A percentile compares a stretch with the other conserved stretches of the same genome.
phyloP scores from a whole-genome alignment of 441 rosid genomes.

The Manihot esculenta region DNA sequence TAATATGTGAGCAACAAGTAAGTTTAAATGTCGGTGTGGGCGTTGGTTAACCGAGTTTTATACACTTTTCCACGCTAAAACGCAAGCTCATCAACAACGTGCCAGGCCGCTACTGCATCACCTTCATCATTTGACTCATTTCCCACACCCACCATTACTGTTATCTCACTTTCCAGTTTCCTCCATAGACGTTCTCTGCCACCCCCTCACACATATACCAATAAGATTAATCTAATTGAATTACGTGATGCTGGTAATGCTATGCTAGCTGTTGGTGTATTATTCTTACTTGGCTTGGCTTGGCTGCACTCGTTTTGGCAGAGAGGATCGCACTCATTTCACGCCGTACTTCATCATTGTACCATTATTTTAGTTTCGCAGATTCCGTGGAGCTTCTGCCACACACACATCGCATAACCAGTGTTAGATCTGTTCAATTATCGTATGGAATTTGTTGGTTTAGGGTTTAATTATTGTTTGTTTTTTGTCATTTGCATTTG shows the following conservation, averaged over 20 bases:
- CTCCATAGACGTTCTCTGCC: too few species aligned
- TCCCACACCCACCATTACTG: not conserved
- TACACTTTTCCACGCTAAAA: not conserved
- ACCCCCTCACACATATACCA: too few species aligned
- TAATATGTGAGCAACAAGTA: not conserved
- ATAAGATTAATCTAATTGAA: too few species aligned
- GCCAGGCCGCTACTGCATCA: not conserved
- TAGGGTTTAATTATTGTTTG: not conserved
- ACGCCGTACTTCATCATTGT: conserved; percentile 13
- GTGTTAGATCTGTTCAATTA: too few species aligned
- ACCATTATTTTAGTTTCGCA: not conserved
- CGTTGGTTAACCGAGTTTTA: not conserved
- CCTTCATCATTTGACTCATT: not conserved
- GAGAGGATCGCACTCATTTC: not conserved
- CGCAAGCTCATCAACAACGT: conserved; percentile 9
- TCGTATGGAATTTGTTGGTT: not conserved
- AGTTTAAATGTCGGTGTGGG: conserved; percentile 4
- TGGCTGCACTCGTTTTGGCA: not conserved
- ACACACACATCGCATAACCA: not conserved
- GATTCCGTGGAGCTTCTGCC: not conserved
- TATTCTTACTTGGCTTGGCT: too few species aligned
- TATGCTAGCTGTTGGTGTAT: too few species aligned
- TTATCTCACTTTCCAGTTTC: not conserved
- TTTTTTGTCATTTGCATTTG: not conserved
- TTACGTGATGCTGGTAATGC: too few species aligned